Evolutionary conservation across 106 monocot genomes (phyloP).

Genomic region (Dioscorea alata): DNA sequence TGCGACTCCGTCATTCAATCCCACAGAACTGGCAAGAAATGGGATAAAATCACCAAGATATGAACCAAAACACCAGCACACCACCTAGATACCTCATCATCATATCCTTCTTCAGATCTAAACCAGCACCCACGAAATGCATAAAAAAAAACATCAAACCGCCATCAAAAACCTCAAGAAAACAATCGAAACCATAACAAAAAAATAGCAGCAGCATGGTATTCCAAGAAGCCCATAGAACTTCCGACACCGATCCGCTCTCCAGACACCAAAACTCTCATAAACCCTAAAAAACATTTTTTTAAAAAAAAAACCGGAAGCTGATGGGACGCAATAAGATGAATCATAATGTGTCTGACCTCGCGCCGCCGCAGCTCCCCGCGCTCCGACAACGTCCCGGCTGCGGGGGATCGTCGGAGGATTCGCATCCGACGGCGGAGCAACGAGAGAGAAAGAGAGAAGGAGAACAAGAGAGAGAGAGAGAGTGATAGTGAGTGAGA

Average conservation of each 20-base stretch:
- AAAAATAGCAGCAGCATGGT: neutral
- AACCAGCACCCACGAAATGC: neutral
- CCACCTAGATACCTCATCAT: neutral
- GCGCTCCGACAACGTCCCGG: neutral
- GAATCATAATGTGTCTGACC: neutral
- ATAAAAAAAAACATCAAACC: neutral
- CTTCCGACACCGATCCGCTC: neutral
- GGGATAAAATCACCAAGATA: neutral
- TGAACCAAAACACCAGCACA: neutral
- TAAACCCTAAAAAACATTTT: neutral
- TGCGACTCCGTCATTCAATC: neutral
- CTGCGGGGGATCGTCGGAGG: neutral
- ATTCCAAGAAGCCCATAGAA: neutral
- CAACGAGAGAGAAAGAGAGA: neutral
- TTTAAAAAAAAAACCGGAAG: neutral
- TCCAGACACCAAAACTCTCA: neutral
- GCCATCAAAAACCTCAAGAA: neutral
- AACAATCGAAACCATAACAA: neutral
- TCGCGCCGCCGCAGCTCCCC: constrained; percentile 3
- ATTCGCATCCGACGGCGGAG: constrained; percentile 2
- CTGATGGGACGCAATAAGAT: neutral
- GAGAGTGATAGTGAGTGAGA: neutral
- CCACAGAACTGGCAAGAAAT: neutral
- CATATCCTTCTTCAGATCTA: neutral
- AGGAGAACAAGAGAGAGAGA: neutral